Conservation (phyloP, 148 eudicot species). For the Camellia granthamiana region DNA sequence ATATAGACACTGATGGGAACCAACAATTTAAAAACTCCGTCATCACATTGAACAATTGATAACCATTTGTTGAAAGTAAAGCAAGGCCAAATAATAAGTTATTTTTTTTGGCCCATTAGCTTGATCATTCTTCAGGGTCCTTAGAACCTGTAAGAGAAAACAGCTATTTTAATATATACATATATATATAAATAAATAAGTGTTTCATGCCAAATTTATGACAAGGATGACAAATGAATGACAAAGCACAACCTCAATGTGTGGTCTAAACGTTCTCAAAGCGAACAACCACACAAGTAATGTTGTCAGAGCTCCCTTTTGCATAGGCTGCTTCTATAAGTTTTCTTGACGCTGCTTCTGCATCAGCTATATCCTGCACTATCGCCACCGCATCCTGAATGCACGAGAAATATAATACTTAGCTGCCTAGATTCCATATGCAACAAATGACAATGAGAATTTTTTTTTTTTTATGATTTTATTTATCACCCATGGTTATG, state of each 20-base stretch:
- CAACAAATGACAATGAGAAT: not conserved
- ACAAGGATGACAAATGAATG: not conserved
- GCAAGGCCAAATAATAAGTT: not conserved
- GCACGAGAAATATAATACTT: not conserved
- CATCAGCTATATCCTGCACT: constrained; percentile 51
- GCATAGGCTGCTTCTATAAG: constrained; percentile 66
- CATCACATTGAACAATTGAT: not conserved
- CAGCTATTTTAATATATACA: not conserved
- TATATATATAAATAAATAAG: not conserved
- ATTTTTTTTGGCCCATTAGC: not conserved
- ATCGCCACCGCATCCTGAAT: constrained; percentile 72
- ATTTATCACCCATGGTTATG: too few species aligned
- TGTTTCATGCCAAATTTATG: not conserved
- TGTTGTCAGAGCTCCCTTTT: constrained; percentile 77
- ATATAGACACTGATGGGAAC: not conserved
- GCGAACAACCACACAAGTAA: constrained; percentile 71
- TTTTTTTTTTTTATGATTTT: too few species aligned
- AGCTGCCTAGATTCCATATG: constrained; percentile 4
- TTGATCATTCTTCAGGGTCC: not conserved
- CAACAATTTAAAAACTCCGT: not conserved
- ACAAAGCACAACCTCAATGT: constrained; percentile 10
- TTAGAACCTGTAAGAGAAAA: constrained; percentile 14
- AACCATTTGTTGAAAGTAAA: not conserved
- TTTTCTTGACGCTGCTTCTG: constrained; percentile 69
- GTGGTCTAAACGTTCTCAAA: constrained; percentile 29